Evolutionary conservation across 306 rosid genomes (phyloP).

Genomic region (Quercus variabilis): DNA sequence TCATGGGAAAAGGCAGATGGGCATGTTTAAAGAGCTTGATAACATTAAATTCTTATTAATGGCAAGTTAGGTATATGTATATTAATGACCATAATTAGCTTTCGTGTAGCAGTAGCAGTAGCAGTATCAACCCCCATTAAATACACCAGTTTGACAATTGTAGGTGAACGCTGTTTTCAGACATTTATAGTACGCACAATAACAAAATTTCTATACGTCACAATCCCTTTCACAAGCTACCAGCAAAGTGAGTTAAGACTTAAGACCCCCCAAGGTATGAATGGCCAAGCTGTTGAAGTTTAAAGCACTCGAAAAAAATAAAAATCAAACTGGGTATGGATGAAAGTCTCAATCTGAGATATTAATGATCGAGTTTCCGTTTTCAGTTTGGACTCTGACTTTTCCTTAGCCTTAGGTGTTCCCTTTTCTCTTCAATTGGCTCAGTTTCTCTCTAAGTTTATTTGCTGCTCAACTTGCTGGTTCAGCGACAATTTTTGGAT

Average conservation of each 20-base stretch:
- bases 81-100: constrained; percentile 72
- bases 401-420: neutral
- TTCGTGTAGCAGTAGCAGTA: constrained; percentile 49
- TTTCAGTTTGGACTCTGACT: neutral
- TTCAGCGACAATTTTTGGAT: constrained; percentile 21
- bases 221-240: constrained; percentile 29
- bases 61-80: constrained; percentile 66
- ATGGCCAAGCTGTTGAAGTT: neutral
- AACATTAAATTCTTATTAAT: constrained; percentile 62
- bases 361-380: constrained; percentile 12
- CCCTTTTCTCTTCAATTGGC: neutral
- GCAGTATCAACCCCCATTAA: constrained; percentile 37
- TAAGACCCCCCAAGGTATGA: neutral
- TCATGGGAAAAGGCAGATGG: constrained; percentile 59
- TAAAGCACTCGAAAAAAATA: no score
- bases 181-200: constrained; percentile 47
- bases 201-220: constrained; percentile 40
- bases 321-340: constrained; percentile 11
- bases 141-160: constrained; percentile 54
- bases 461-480: constrained; percentile 33
- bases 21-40: constrained; percentile 55
- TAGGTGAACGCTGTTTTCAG: constrained; percentile 81
- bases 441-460: constrained; percentile 19
- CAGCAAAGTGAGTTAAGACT: constrained; percentile 23
- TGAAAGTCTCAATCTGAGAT: constrained; percentile 23